Percentiles rank a stretch among this genome's conserved stretches.
Evolutionary conservation across 169 alveolate species (phyloP).

Genomic region (Perkinsus marinus): DNA sequence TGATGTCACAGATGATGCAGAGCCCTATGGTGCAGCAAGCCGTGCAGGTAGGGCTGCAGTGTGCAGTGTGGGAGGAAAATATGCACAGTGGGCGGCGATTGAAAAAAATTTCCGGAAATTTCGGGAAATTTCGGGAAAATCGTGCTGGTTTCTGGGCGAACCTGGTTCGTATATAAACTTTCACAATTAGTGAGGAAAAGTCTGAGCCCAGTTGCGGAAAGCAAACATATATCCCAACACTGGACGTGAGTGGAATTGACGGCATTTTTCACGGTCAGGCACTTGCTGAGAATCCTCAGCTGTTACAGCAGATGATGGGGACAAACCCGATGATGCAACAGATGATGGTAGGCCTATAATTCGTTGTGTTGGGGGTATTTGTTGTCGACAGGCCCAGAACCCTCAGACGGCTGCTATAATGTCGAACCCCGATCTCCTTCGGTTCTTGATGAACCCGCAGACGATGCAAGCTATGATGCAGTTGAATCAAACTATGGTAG

Average conservation of each 20-base stretch:
- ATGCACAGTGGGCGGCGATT: too few relatives aligned
- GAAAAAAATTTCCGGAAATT: too few relatives aligned
- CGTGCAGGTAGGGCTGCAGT: constrained; percentile 18
- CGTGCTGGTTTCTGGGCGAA: too few relatives aligned
- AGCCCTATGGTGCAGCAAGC: constrained; percentile 57
- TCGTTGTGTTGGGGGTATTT: background rate
- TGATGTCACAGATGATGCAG: constrained; percentile 40
- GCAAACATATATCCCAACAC: too few relatives aligned
- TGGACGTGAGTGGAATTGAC: background rate
- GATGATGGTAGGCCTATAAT: constrained; percentile 18
- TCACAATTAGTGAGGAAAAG: too few relatives aligned
- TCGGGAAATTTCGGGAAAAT: too few relatives aligned
- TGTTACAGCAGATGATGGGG: constrained; percentile 51
- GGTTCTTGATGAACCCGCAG: constrained; percentile 32
- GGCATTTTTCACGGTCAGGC: background rate
- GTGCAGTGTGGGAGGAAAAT: too few relatives aligned
- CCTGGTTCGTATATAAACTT: too few relatives aligned
- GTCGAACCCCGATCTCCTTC: constrained; percentile 14
- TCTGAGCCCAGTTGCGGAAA: too few relatives aligned
- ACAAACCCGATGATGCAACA: constrained; percentile 65
- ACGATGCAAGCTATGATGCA: constrained; percentile 28
- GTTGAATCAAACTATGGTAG: constrained; percentile 11
- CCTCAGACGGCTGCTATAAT: constrained; percentile 15
- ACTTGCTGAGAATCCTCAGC: constrained; percentile 11
- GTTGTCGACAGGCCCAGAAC: background rate